phyloP scores from a whole-genome alignment of 768 basidiomycete species.

The Mycena alexandri region DNA sequence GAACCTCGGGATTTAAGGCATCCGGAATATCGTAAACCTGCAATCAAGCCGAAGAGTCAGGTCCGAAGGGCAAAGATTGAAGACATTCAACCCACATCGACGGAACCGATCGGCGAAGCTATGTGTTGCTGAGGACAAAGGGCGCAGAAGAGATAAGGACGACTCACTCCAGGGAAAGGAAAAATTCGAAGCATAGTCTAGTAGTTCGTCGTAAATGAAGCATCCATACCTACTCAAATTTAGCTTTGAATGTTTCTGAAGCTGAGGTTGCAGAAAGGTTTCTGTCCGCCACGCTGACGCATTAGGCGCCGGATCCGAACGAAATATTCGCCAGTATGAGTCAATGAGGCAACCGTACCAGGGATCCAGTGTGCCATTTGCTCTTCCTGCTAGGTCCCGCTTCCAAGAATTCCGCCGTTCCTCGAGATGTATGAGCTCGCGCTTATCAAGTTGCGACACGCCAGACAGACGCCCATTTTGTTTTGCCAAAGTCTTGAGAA shows the following conservation, averaged over 20 bases:
- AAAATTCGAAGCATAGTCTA: slow-evolving; percentile 80
- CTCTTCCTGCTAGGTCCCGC: slow-evolving; percentile 58
- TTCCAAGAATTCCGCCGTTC: slow-evolving; percentile 54
- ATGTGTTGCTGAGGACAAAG: too few relatives aligned
- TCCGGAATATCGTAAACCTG: slow-evolving; percentile 69
- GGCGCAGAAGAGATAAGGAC: too few relatives aligned
- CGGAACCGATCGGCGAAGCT: slow-evolving; percentile 23
- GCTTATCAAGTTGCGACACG: slow-evolving; percentile 25
- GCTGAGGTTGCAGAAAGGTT: too few relatives aligned
- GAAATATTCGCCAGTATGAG: not conserved
- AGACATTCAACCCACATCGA: slow-evolving; percentile 48
- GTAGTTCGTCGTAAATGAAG: slow-evolving; percentile 69
- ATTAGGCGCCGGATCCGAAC: too few relatives aligned
- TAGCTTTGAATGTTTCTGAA: too few relatives aligned
- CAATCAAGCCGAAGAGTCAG: not conserved
- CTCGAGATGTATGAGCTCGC: slow-evolving; percentile 40
- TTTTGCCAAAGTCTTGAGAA: slow-evolving; percentile 38
- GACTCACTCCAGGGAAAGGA: slow-evolving; percentile 69
- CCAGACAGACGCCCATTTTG: slow-evolving; percentile 34
- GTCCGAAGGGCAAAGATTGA: not conserved
- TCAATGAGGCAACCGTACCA: slow-evolving; percentile 74
- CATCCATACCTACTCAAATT: slow-evolving; percentile 47
- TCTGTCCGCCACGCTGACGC: too few relatives aligned
- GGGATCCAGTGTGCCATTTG: slow-evolving; percentile 68
- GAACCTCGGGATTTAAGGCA: slow-evolving; percentile 65